phyloP scores from a whole-genome alignment of 371 early-diverging fungal genomes.

The Mucor velutinosus region DNA sequence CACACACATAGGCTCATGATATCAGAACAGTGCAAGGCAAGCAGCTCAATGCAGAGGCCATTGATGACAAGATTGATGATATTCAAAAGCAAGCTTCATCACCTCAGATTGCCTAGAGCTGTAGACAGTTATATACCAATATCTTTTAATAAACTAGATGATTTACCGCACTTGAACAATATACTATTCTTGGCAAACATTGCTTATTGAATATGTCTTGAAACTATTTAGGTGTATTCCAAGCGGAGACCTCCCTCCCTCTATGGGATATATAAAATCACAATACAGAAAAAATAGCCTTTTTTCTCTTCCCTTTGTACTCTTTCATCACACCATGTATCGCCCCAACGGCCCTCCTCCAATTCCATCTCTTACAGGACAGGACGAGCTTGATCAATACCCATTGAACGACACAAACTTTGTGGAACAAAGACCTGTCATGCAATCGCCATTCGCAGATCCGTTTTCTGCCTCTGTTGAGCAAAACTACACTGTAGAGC shows the following conservation, averaged over 20 bases:
- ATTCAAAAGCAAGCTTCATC: slow-evolving; percentile 10
- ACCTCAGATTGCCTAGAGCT: slow-evolving; percentile 2
- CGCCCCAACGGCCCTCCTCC: slow-evolving; percentile 19
- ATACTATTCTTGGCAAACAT: slow-evolving; percentile 14
- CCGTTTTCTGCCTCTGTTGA: slow-evolving; percentile 24
- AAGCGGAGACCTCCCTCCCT: neutral
- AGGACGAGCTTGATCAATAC: slow-evolving; percentile 39
- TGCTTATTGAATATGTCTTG: slow-evolving; percentile 21
- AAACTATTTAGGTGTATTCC: slow-evolving; percentile 7
- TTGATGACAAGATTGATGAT: slow-evolving; percentile 19
- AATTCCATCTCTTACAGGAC: slow-evolving; percentile 11
- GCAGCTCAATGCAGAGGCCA: neutral
- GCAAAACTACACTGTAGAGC: slow-evolving; percentile 7
- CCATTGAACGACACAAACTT: slow-evolving; percentile 49
- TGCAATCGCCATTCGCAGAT: slow-evolving; percentile 44
- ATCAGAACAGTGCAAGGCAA: slow-evolving; percentile 4
- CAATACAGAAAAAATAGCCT: neutral
- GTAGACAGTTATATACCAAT: neutral
- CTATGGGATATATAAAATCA: neutral
- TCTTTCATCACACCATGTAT: slow-evolving; percentile 14
- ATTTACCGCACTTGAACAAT: neutral
- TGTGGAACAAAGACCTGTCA: slow-evolving; percentile 33
- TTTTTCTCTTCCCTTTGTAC: neutral
- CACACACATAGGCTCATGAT: slow-evolving; percentile 18
- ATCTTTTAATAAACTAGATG: neutral